Percentiles rank a stretch among this genome's conserved stretches.
Evolutionary conservation across 2,329 filamentous ascomycete genomes (phyloP).

Genomic region (Neofusicoccum ribis): DNA sequence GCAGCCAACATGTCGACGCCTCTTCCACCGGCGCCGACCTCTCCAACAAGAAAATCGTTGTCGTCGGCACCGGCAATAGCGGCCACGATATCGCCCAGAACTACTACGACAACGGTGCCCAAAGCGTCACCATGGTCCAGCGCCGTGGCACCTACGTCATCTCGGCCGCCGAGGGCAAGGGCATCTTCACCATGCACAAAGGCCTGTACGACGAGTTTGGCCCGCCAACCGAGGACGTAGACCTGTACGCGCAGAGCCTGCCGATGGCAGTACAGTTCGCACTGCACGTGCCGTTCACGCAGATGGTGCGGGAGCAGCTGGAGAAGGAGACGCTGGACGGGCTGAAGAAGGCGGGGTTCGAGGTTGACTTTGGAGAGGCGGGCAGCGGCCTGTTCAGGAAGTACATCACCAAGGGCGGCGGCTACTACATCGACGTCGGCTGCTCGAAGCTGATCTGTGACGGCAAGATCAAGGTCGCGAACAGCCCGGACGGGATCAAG

Average conservation of each 20-base stretch:
- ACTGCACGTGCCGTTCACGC: conserved; percentile 51
- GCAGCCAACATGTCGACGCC: conserved; percentile 28
- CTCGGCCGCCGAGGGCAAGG: conserved; percentile 53
- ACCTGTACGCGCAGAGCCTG: conserved; percentile 59
- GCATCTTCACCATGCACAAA: conserved; percentile 52
- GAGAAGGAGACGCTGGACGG: conserved; percentile 43
- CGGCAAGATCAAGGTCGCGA: conserved; percentile 63
- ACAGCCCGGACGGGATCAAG: conserved; percentile 50
- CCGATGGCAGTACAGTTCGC: conserved; percentile 63
- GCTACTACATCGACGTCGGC: conserved; percentile 71
- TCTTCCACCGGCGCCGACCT: conserved; percentile 51
- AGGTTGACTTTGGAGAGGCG: conserved; percentile 59
- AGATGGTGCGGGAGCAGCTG: conserved; percentile 33
- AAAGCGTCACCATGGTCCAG: conserved; percentile 68
- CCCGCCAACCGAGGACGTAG: conserved; percentile 66
- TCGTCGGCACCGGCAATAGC: conserved; percentile 69
- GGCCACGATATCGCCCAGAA: conserved; percentile 70
- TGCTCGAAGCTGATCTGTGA: conserved; percentile 62
- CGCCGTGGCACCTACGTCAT: conserved; percentile 66
- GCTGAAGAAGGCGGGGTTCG: conserved; percentile 61
- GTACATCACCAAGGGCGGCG: conserved; percentile 66
- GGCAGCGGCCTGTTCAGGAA: conserved; percentile 60
- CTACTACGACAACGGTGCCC: conserved; percentile 65
- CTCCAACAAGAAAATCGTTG: conserved; percentile 60
- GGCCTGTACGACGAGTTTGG: conserved; percentile 50